Base-by-base conservation (phyloP, 106 monocot species). In the Dendrobium chrysotoxum region DNA sequence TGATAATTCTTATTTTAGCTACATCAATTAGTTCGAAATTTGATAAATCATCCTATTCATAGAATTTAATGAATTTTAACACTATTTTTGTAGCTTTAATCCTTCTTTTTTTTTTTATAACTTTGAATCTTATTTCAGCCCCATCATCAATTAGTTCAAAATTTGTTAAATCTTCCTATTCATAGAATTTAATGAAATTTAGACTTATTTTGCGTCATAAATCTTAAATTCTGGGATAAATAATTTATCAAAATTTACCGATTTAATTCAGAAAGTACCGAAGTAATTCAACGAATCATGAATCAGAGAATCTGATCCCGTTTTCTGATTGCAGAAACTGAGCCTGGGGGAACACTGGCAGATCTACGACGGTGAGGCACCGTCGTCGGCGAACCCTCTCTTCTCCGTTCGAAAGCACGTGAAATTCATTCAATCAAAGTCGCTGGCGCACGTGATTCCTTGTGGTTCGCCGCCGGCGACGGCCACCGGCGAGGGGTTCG, bases 341-440 rank as follows among this genome's bases (percentile, higher is more conserved):
- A 92, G 88, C 74, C 50, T 92, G n/a, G 87, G 75, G 0, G 90
- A 92, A 4, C 70, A 89, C 47, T 95, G 95, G 95, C 65, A 81
- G 15, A 79, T 92, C 75, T 90, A 87, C 84, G 77, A 85, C 38
- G 92, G 92, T 53, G 90, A 92, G 79, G 84, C 83, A n/a, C n/a
- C n/a, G n/a, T n/a, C n/a, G 21, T 25, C 78, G 35, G 54, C 74
- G 25, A 82, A 85, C 18, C 88, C 92, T 9, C 71, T 40, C 20
- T 87, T 83, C 84, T 84, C 85, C 40, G 84, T 86, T 18, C 84
- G 79, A 82, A 92, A 86, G 81, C 78, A 87, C 58, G 79, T 79
- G 50, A 80, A 26, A 75, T 64, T 90, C 26, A 57, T 81, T 66
- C 83, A 72, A 4, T 80, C 89, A 45, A 88, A 83, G 78, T 9